Evolutionary conservation across 495 filamentous ascomycete genomes (phyloP).

Genomic region (Lineolata rhizophorae): DNA sequence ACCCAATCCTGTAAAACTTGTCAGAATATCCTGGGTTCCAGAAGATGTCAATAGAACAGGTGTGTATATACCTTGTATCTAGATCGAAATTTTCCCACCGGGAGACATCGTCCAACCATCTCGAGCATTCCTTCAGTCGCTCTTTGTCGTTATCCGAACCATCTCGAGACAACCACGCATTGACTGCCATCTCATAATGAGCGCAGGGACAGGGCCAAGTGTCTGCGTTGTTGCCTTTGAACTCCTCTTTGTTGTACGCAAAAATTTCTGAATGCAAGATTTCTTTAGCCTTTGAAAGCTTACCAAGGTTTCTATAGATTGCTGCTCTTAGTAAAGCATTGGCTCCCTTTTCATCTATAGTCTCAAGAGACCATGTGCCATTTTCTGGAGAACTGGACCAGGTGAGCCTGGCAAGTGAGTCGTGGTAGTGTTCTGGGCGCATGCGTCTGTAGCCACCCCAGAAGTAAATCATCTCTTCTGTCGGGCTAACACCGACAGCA

Average conservation of each 20-base stretch:
- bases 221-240: conserved; percentile 56
- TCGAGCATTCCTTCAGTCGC: conserved; percentile 41
- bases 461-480: conserved; percentile 90
- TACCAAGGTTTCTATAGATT: conserved; percentile 37
- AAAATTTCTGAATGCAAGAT: conserved; percentile 39
- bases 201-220: conserved; percentile 65
- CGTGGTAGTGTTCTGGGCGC: conserved; percentile 37
- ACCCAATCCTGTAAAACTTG: conserved; percentile 27
- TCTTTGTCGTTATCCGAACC: conserved; percentile 25
- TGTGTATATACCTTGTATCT: conserved; percentile 46
- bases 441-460: conserved; percentile 76
- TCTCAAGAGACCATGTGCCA: conserved; percentile 35
- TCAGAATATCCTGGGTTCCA: too few species aligned
- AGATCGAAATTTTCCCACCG: conserved; percentile 73
- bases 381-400: conserved; percentile 39
- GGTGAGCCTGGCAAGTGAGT: conserved; percentile 35
- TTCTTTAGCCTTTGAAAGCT: conserved; percentile 37
- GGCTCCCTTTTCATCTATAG: conserved; percentile 53
- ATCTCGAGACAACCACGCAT: conserved; percentile 34
- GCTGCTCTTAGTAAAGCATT: conserved; percentile 43
- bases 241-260: conserved; percentile 36
- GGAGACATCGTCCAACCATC: conserved; percentile 55
- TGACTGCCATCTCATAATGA: conserved; percentile 74
- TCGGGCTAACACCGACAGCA: conserved; percentile 60
- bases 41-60: too few species aligned